A percentile compares a stretch with the other conserved stretches of the same genome.
phyloP scores from a whole-genome alignment of 345 rosid genomes.

The Streptanthus diversifolius region DNA sequence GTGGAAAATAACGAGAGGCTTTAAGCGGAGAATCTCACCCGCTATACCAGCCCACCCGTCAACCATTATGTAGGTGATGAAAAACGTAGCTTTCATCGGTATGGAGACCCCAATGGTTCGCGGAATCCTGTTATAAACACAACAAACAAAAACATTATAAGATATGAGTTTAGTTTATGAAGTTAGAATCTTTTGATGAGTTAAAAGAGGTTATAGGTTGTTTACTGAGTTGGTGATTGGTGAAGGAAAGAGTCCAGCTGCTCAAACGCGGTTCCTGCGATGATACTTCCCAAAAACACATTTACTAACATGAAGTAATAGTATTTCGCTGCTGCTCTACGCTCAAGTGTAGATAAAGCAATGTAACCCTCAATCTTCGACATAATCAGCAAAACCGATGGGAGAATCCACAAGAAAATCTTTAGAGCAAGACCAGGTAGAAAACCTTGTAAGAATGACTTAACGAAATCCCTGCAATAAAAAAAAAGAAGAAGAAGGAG shows the following conservation, averaged over 20 bases:
- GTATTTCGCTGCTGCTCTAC: conserved; percentile 83
- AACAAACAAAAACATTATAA: background rate
- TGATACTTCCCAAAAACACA: conserved; percentile 93
- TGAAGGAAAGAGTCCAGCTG: conserved; percentile 86
- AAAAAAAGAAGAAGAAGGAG: conserved; percentile 7
- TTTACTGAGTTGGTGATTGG: conserved; percentile 88
- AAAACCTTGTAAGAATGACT: conserved; percentile 96
- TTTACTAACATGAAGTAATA: conserved; percentile 95
- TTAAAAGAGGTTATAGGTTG: conserved; percentile 14
- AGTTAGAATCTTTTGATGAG: background rate
- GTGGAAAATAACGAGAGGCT: conserved; percentile 81
- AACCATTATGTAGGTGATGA: conserved; percentile 88
- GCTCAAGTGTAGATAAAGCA: conserved; percentile 70
- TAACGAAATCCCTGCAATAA: conserved; percentile 70
- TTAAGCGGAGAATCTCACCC: conserved; percentile 80
- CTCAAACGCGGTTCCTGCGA: conserved; percentile 87
- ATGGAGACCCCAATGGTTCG: conserved; percentile 93
- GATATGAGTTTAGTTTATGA: background rate
- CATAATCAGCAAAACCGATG: conserved; percentile 73
- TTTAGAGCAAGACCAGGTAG: conserved; percentile 95
- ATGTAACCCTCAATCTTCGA: conserved; percentile 94
- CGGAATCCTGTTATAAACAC: conserved; percentile 61
- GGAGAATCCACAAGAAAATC: conserved; percentile 74
- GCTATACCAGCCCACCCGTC: conserved; percentile 99
- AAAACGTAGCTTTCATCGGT: conserved; percentile 99